Conservation (phyloP, 1,139 yeast species). For the Petasospora fabianii region DNA sequence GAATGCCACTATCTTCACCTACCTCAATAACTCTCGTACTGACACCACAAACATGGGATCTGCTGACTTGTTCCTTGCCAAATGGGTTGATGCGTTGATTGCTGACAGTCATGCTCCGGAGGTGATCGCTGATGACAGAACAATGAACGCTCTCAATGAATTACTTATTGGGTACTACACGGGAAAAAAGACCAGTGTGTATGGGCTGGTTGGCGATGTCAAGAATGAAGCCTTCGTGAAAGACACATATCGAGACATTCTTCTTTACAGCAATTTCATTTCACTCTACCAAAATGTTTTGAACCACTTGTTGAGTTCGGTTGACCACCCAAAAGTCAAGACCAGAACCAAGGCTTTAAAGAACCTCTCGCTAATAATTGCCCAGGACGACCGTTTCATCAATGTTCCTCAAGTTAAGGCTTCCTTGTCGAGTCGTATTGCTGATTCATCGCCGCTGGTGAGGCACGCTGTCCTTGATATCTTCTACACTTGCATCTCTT, state of each 20-base stretch:
- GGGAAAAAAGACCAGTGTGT: not conserved
- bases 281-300: conserved; percentile 52
- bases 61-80: conserved; percentile 12
- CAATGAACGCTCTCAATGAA: conserved; percentile 1
- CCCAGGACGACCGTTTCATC: conserved; percentile 49
- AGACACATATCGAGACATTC: conserved; percentile 2
- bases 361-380: conserved; percentile 47
- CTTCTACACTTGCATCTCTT: conserved; percentile 46
- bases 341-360: conserved; percentile 64
- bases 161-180: conserved; percentile 10
- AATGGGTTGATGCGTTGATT: conserved; percentile 17
- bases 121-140: conserved; percentile 2
- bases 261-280: conserved; percentile 19
- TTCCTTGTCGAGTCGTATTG: conserved; percentile 48
- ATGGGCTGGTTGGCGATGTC: not conserved
- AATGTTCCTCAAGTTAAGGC: conserved; percentile 46
- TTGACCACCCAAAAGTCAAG: conserved; percentile 54
- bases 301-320: conserved; percentile 42
- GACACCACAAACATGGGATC: conserved; percentile 1
- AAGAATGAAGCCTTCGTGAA: not conserved
- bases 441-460: conserved; percentile 65
- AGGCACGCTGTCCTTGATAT: conserved; percentile 75
- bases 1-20: conserved; percentile 4
- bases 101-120: conserved; percentile 4
- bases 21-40: not conserved